Conservation (phyloP, 768 basidiomycete species). For the Boletus rubropictus region DNA sequence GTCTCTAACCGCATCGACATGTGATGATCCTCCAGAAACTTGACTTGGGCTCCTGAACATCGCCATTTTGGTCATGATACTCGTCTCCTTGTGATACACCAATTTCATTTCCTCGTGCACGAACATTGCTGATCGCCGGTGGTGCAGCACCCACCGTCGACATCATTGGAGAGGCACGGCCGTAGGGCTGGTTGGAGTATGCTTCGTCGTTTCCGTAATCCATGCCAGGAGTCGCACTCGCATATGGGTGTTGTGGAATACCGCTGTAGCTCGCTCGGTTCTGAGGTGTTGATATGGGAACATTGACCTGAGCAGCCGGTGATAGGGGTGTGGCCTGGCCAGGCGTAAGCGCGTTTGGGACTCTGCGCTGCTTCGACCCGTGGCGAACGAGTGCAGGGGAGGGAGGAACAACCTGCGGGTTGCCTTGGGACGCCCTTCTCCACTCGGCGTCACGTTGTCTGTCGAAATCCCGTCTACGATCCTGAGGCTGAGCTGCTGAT, state of each 20-base stretch:
- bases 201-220: constrained; percentile 59
- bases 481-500: constrained; percentile 42
- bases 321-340: constrained; percentile 69
- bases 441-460: constrained; percentile 53
- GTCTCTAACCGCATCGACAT: constrained; percentile 63
- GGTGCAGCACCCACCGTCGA: constrained; percentile 61
- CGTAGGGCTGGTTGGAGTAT: constrained; percentile 58
- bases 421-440: constrained; percentile 55
- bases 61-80: constrained; percentile 51
- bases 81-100: constrained; percentile 59
- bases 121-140: constrained; percentile 67
- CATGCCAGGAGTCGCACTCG: constrained; percentile 52
- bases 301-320: constrained; percentile 67
- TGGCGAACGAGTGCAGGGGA: constrained; percentile 76
- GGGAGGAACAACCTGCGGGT: constrained; percentile 55
- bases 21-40: constrained; percentile 65
- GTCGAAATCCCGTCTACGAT: constrained; percentile 53
- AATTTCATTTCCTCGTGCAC: constrained; percentile 63
- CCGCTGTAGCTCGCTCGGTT: constrained; percentile 40
- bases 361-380: constrained; percentile 66
- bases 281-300: constrained; percentile 55
- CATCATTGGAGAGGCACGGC: constrained; percentile 80
- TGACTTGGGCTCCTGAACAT: constrained; percentile 48
- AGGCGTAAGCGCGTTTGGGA: constrained; percentile 52
- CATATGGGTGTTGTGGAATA: constrained; percentile 62